Conservation (phyloP, 106 monocot species). For the Acorus gramineus region DNA sequence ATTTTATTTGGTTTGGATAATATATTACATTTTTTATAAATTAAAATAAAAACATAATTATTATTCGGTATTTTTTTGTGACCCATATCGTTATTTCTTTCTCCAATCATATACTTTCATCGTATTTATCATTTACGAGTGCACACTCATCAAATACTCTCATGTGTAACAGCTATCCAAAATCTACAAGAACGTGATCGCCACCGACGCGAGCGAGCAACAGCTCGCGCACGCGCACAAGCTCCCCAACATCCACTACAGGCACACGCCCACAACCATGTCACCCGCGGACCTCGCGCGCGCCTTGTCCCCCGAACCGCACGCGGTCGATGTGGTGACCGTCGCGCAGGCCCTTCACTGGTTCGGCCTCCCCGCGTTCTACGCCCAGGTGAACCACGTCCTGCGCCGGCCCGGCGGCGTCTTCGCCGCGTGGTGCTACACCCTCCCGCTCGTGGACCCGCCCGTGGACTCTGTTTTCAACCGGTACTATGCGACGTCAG, state of each 20-base stretch:
- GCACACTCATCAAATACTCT: no score
- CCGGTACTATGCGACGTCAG: neutral
- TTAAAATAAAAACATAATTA: no score
- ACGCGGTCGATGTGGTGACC: slow-evolving; percentile 9
- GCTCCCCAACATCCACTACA: slow-evolving; percentile 19
- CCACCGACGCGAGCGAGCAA: slow-evolving; percentile 19
- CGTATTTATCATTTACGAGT: no score
- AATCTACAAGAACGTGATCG: slow-evolving; percentile 22
- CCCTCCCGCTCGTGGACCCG: neutral
- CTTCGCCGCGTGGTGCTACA: slow-evolving; percentile 12
- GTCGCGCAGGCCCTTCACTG: slow-evolving; percentile 7
- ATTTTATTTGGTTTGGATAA: no score
- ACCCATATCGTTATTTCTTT: no score
- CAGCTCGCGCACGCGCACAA: slow-evolving; percentile 24
- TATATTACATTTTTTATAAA: no score
- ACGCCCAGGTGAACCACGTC: slow-evolving; percentile 4
- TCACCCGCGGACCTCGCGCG: slow-evolving; percentile 9
- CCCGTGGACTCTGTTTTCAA: neutral
- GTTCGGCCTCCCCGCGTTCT: slow-evolving; percentile 14
- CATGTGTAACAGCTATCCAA: neutral
- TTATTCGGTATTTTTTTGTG: no score
- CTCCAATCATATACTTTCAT: no score
- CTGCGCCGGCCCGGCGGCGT: slow-evolving; percentile 10
- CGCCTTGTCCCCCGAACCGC: slow-evolving; percentile 1
- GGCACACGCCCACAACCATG: slow-evolving; percentile 15